Percentiles rank a stretch among this genome's conserved stretches.
phyloP scores from a whole-genome alignment of 2,329 filamentous ascomycete species.

The Botryosphaeria dothidea region DNA sequence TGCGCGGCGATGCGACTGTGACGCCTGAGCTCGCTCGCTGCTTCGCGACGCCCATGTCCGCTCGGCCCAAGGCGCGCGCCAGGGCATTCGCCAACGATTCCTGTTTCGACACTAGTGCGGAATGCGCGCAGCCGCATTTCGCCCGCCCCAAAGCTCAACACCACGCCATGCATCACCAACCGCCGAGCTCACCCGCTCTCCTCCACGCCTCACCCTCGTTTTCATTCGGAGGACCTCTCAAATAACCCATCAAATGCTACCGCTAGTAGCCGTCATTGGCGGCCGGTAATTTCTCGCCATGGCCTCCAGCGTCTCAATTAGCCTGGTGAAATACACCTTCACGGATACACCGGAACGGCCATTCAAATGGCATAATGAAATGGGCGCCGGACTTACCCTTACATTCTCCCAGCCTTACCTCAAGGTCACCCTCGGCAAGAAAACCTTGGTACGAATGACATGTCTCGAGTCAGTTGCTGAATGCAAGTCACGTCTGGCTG shows the following conservation, averaged over 20 bases:
- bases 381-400: conserved; percentile 24
- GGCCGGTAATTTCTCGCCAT: neutral
- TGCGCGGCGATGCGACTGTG: conserved; percentile 16
- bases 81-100: conserved; percentile 23
- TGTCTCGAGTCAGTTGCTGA: neutral
- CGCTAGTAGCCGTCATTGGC: neutral
- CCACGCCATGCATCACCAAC: conserved; percentile 25
- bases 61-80: neutral
- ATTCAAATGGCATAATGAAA: conserved; percentile 17
- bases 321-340: conserved; percentile 25
- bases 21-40: conserved; percentile 14
- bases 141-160: neutral
- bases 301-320: neutral
- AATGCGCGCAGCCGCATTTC: conserved; percentile 16
- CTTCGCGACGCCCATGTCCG: conserved; percentile 13
- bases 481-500: neutral
- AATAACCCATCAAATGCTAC: no score
- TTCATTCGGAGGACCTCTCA: no score
- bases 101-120: conserved; percentile 41
- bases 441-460: conserved; percentile 21
- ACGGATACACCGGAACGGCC: conserved; percentile 29
- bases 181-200: conserved; percentile 25
- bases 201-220: conserved; percentile 8
- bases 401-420: conserved; percentile 27
- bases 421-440: neutral